These are phyloP conservation scores for Entomortierella chlamydospora DNA, from an alignment of 192 early-diverging fungal species.

Conservation along the genomic window DNA sequence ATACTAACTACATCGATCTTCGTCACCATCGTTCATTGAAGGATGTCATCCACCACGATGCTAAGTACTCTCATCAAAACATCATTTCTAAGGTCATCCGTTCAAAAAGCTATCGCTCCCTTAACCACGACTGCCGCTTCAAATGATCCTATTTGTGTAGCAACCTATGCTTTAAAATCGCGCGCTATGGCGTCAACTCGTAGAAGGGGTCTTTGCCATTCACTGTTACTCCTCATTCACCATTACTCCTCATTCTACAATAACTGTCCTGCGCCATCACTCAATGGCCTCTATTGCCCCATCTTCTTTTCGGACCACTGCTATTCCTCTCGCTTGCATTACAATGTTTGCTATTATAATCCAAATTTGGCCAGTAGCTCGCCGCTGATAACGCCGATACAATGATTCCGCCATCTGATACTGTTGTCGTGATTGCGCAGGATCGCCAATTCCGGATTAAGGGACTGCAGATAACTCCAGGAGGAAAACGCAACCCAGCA, in stretches of 20 bases:
- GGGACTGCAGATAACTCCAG: constrained; percentile 12
- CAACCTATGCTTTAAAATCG: not conserved
- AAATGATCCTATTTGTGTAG: not conserved
- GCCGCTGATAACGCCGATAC: not conserved
- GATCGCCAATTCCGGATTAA: constrained; percentile 44
- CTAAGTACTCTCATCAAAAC: constrained; percentile 4
- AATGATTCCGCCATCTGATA: not conserved
- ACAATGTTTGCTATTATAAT: not conserved
- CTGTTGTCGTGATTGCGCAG: constrained; percentile 8
- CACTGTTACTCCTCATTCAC: not conserved
- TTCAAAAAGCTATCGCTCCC: constrained; percentile 25
- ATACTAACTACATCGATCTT: not conserved
- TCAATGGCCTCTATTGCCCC: not conserved
- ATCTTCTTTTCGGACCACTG: not conserved
- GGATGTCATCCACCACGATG: constrained; percentile 4
- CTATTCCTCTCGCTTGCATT: not conserved
- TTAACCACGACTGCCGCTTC: constrained; percentile 8
- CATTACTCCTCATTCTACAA: not conserved
- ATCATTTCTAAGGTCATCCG: constrained; percentile 21
- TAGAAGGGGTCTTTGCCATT: not conserved
- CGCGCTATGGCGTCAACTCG: not conserved
- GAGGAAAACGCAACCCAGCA: constrained; percentile 40
- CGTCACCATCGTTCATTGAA: not conserved
- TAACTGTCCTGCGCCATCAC: not conserved
- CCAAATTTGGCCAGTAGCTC: not conserved